Evolutionary conservation across 1,139 yeast genomes (phyloP).

Genomic region (Taphrina flavorubra): DNA sequence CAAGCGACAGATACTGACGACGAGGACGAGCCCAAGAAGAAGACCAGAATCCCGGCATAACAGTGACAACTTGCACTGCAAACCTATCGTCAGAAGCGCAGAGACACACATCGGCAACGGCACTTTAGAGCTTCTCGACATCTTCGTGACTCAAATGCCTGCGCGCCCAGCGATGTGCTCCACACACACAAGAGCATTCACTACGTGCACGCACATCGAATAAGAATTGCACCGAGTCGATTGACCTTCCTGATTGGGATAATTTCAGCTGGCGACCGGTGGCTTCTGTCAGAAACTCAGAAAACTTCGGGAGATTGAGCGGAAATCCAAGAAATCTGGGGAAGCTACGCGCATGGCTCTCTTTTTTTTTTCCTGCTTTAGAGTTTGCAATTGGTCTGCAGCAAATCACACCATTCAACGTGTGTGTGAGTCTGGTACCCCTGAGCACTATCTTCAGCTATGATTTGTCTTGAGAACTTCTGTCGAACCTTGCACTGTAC

Average conservation of each 20-base stretch:
- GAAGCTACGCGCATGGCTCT: background rate
- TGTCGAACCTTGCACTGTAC: too few relatives aligned
- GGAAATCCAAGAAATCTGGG: conserved; percentile 7
- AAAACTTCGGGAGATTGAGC: background rate
- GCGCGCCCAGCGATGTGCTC: too few relatives aligned
- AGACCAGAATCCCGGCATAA: background rate
- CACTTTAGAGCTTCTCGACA: too few relatives aligned
- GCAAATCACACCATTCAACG: conserved; percentile 17
- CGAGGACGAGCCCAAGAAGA: conserved; percentile 4
- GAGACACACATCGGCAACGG: too few relatives aligned
- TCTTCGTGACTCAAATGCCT: too few relatives aligned
- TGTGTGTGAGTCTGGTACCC: background rate
- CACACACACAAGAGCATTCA: too few relatives aligned
- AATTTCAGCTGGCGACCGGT: background rate
- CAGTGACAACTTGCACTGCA: background rate
- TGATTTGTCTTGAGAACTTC: too few relatives aligned
- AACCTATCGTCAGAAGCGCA: too few relatives aligned
- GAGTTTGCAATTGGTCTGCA: background rate
- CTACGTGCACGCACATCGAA: too few relatives aligned
- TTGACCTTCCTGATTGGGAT: conserved; percentile 12
- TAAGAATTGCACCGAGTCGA: background rate
- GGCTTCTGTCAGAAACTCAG: too few relatives aligned
- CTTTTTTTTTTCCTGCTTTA: background rate
- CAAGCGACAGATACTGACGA: conserved; percentile 32
- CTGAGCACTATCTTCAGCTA: background rate